Conservation (phyloP, 2,329 filamentous ascomycete species). For the Pseudocercospora fijiensis region DNA sequence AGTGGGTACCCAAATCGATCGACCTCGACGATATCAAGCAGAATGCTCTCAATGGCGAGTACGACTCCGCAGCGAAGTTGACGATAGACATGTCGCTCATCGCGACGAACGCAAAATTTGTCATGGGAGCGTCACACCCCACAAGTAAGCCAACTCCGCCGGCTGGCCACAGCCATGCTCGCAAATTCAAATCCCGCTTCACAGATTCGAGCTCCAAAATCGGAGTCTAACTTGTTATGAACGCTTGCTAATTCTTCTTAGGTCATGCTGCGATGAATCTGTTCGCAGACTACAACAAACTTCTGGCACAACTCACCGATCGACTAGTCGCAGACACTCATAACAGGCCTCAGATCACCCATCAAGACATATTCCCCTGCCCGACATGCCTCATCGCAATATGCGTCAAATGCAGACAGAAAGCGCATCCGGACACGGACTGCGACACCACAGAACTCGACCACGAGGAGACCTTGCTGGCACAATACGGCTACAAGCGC, state of each 20-base stretch:
- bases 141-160: background rate
- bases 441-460: conserved; percentile 44
- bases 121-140: background rate
- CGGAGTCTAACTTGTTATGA: background rate
- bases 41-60: conserved; percentile 4
- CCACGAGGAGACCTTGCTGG: conserved; percentile 40
- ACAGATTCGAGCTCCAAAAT: background rate
- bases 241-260: background rate
- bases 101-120: conserved; percentile 10
- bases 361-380: conserved; percentile 40
- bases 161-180: background rate
- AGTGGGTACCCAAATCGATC: conserved; percentile 11
- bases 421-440: conserved; percentile 41
- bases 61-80: conserved; percentile 15
- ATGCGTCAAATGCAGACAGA: conserved; percentile 43
- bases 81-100: conserved; percentile 20
- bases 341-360: background rate
- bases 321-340: background rate
- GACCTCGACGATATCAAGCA: conserved; percentile 17
- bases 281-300: background rate
- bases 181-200: background rate
- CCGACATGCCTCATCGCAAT: conserved; percentile 46
- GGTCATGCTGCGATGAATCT: background rate
- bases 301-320: background rate
- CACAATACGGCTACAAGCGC: conserved; percentile 49